Percentiles rank a stretch among this genome's conserved stretches.
Evolutionary conservation across 257 asterid species (phyloP).

Genomic region (Gentiana straminea): DNA sequence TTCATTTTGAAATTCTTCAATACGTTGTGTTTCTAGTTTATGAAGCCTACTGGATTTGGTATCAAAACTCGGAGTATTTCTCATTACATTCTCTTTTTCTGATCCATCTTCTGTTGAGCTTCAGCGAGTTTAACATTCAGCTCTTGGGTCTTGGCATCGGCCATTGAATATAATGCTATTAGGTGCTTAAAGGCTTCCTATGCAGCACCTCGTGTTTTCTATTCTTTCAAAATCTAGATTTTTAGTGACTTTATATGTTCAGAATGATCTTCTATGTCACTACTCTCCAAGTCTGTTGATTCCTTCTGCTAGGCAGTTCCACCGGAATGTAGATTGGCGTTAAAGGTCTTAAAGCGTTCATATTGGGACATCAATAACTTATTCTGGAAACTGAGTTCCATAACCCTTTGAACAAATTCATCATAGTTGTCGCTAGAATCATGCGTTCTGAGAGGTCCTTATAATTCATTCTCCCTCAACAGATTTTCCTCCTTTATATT

Average conservation of each 20-base stretch:
- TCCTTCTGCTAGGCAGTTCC: constrained; percentile 14
- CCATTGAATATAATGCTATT: too few relatives aligned
- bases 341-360: constrained; percentile 37
- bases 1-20: constrained; percentile 70
- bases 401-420: too few relatives aligned
- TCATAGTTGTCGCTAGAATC: constrained; percentile 7
- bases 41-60: constrained; percentile 71
- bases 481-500: constrained; percentile 11
- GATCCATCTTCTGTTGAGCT: constrained; percentile 93
- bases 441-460: constrained; percentile 3
- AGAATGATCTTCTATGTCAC: constrained; percentile 29
- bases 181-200: constrained; percentile 44
- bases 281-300: constrained; percentile 19
- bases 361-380: constrained; percentile 75
- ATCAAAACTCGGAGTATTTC: constrained; percentile 83
- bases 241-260: constrained; percentile 53
- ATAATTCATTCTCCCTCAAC: constrained; percentile 33
- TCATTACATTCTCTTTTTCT: constrained; percentile 87
- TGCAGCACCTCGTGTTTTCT: constrained; percentile 67
- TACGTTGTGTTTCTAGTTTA: too few relatives aligned
- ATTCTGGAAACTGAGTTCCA: constrained; percentile 71
- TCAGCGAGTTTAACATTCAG: constrained; percentile 66
- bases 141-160: too few relatives aligned
- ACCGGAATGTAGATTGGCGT: constrained; percentile 14
- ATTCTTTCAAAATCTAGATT: constrained; percentile 69